These are phyloP conservation scores for Verticillium albo-atrum DNA, from an alignment of 2,329 filamentous ascomycete genomes.

Conservation along the genomic window DNA sequence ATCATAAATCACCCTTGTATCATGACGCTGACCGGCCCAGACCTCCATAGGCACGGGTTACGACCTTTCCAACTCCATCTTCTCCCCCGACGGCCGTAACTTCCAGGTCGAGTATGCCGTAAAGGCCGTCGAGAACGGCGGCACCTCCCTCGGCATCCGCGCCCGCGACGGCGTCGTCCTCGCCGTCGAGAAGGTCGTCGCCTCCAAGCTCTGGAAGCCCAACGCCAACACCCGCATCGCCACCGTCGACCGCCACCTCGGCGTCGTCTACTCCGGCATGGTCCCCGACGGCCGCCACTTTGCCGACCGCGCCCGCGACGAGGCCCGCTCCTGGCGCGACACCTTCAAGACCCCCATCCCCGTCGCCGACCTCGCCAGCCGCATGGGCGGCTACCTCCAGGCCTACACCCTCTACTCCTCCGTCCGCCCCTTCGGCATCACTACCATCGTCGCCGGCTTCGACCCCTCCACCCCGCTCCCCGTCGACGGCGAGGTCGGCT, in stretches of 20 bases:
- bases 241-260: constrained; percentile 88
- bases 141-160: constrained; percentile 91
- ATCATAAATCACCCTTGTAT: not conserved
- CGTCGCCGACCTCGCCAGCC: constrained; percentile 78
- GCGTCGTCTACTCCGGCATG: constrained; percentile 89
- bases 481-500: constrained; percentile 87
- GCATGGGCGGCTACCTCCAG: constrained; percentile 95
- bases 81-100: constrained; percentile 97
- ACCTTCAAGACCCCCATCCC: constrained; percentile 95
- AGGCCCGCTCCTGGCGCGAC: constrained; percentile 85
- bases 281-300: constrained; percentile 95
- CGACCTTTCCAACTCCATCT: constrained; percentile 99
- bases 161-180: constrained; percentile 97
- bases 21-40: too few species aligned
- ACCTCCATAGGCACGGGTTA: constrained; percentile 99
- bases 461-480: constrained; percentile 81
- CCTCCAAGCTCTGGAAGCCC: constrained; percentile 91
- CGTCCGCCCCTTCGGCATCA: constrained; percentile 94
- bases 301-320: constrained; percentile 87
- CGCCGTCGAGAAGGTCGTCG: constrained; percentile 93
- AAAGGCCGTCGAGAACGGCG: constrained; percentile 97
- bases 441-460: constrained; percentile 88
- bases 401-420: constrained; percentile 97
- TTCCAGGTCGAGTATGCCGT: constrained; percentile 99
- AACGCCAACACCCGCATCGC: constrained; percentile 97